These are phyloP conservation scores for Raddia guianensis DNA, from an alignment of 176 grass and related monocot species.

Conservation along the genomic window DNA sequence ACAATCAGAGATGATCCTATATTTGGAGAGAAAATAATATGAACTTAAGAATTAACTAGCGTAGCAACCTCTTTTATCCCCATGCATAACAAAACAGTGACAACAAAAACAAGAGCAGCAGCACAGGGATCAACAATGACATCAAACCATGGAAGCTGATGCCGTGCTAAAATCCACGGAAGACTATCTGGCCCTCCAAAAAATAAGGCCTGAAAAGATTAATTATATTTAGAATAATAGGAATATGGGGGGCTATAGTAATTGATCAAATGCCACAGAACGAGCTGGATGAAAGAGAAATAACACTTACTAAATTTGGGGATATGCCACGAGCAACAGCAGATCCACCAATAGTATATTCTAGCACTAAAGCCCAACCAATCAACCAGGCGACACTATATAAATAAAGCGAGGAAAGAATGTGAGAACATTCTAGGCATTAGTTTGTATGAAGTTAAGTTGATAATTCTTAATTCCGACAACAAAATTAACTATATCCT, in stretches of 20 bases:
- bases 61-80: constrained; percentile 89
- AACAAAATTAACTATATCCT: constrained; percentile 11
- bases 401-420: constrained; percentile 21
- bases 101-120: constrained; percentile 68
- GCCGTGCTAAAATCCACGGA: constrained; percentile 81
- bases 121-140: constrained; percentile 91
- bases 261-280: constrained; percentile 29
- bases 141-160: constrained; percentile 70
- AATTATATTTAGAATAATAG: constrained; percentile 22
- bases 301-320: constrained; percentile 77
- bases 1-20: neutral
- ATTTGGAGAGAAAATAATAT: neutral
- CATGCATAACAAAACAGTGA: constrained; percentile 67
- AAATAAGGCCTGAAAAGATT: constrained; percentile 77
- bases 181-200: constrained; percentile 88
- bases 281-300: constrained; percentile 32
- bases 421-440: constrained; percentile 38
- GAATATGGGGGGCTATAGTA: constrained; percentile 5
- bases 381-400: constrained; percentile 95
- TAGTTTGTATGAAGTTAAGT: constrained; percentile 21
- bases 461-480: constrained; percentile 1
- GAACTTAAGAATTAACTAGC: constrained; percentile 35
- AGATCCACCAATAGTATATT: constrained; percentile 94
- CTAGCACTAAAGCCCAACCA: constrained; percentile 93
- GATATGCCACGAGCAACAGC: constrained; percentile 98